phyloP scores from a whole-genome alignment of 2,329 filamentous ascomycete species.

The Bretziella fagacearum region DNA sequence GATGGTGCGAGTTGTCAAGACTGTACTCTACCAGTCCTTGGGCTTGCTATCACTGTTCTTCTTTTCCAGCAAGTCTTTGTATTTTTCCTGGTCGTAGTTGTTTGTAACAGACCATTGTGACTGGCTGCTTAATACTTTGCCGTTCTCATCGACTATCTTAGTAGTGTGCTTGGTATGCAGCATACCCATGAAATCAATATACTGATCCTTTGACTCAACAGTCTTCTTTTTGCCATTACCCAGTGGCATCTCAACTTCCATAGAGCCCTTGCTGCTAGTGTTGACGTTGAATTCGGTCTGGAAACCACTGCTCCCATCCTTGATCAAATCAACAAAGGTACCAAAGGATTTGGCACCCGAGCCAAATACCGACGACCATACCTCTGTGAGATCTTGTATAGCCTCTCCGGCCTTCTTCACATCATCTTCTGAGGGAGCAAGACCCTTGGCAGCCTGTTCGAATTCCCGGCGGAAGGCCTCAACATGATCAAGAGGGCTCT shows the following conservation, averaged over 20 bases:
- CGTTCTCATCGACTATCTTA: constrained; percentile 26
- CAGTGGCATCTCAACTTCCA: background rate
- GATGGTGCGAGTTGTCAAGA: background rate
- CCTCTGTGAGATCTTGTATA: constrained; percentile 8
- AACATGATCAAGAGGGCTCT: constrained; percentile 17
- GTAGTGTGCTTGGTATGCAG: constrained; percentile 26
- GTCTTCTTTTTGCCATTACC: constrained; percentile 20
- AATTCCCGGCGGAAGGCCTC: constrained; percentile 21
- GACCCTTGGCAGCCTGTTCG: constrained; percentile 14
- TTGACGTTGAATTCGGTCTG: constrained; percentile 11
- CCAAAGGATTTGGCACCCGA: constrained; percentile 26
- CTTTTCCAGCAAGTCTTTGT: constrained; percentile 9
- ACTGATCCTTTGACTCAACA: constrained; percentile 25
- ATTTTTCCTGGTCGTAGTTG: constrained; percentile 14
- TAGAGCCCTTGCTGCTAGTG: constrained; percentile 2
- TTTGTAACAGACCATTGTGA: constrained; percentile 18
- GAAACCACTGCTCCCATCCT: constrained; percentile 16
- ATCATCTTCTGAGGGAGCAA: constrained; percentile 16
- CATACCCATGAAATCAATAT: constrained; percentile 28
- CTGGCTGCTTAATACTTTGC: constrained; percentile 25
- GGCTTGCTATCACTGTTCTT: background rate
- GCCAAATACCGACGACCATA: constrained; percentile 21
- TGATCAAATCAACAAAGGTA: constrained; percentile 23
- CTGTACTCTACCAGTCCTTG: background rate
- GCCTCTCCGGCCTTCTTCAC: constrained; percentile 19